These are phyloP conservation scores for Escallonia rubra DNA, from an alignment of 129 eudicot species.

Conservation along the genomic window DNA sequence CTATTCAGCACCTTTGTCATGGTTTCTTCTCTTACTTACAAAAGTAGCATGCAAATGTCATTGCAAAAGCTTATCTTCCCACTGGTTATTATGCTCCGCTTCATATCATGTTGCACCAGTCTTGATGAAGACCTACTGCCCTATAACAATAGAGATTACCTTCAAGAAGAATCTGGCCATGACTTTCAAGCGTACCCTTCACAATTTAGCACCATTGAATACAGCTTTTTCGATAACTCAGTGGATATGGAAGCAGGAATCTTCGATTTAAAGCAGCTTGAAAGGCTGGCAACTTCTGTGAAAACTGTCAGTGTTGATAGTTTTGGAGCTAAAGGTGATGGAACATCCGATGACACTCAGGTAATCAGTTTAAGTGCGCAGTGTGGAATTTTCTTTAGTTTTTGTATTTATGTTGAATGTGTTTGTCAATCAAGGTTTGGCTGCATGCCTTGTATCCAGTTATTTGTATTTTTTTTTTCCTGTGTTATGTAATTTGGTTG, in stretches of 20 bases:
- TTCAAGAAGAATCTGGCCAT: constrained; percentile 20
- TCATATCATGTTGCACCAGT: not conserved
- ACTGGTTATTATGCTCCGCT: not conserved
- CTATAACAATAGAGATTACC: not conserved
- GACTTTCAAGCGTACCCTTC: constrained; percentile 25
- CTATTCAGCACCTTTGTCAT: not conserved
- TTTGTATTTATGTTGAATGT: not conserved
- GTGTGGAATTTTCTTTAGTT: no score
- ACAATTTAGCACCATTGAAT: constrained; percentile 2
- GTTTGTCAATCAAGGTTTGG: not conserved
- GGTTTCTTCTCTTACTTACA: not conserved
- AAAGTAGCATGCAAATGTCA: not conserved
- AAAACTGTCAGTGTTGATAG: constrained; percentile 23
- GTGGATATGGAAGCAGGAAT: not conserved
- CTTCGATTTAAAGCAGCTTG: not conserved
- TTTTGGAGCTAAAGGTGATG: constrained; percentile 65
- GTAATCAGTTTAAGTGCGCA: not conserved
- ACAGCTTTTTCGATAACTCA: not conserved
- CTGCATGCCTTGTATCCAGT: no score
- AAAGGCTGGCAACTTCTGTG: constrained; percentile 3
- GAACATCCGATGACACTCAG: constrained; percentile 42
- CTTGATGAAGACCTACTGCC: constrained; percentile 5
- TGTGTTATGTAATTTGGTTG: no score
- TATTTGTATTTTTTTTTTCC: no score
- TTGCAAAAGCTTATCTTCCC: constrained; percentile 6